Evolutionary conservation across 306 rosid genomes (phyloP), one percentile per base, ranked within the genome.

Genomic region (Datisca glomerata): DNA sequence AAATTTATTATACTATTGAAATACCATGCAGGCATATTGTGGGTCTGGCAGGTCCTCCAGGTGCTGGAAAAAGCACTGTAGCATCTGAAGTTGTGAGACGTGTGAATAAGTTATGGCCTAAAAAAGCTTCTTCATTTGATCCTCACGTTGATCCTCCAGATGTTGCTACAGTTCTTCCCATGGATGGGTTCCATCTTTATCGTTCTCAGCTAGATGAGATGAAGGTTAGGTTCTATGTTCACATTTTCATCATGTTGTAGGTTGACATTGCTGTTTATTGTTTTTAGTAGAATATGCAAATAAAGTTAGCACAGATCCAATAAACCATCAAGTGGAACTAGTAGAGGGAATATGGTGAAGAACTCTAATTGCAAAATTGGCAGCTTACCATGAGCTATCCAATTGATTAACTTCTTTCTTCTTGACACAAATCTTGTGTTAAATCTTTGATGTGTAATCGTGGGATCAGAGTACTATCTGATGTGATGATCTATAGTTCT

Each of bases 31-130:
- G 95, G 56, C 43, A 70, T 62, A 40, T 89, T 48, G 79, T 80
- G 54, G 97, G 93, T 41, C 50, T 89, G 69, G 95, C 91, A 62
- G 97, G 95, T 59, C 93, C 97, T 46, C 97, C 97, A 21, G 93
- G 97, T 47, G 69, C 97, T 53, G 97, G 95, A 25, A 89, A 83
- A 66, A 80, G 80, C 57, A 89, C 97, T 45, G 23, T 80, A 33
- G 91, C 91, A 11, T 36, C 63, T 56, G 93, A 83, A 68, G 86
- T 89, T 23, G 95, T 31, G 31, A 52, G 22, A 7, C 93, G 81
- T 40, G 15, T 89, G 53, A 89, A 83, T 74, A 67, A 68, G 66
- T 56, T 74, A 53, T 83, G 93, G 89, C 64, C 64, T 20, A 69
- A 69, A 48, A 76, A 60, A 59, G 69, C 68, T 60, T 62, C 76